A percentile compares a stretch with the other conserved stretches of the same genome.
phyloP scores from a whole-genome alignment of 202 grass and related monocot genomes.

The Eragrostis tef region DNA sequence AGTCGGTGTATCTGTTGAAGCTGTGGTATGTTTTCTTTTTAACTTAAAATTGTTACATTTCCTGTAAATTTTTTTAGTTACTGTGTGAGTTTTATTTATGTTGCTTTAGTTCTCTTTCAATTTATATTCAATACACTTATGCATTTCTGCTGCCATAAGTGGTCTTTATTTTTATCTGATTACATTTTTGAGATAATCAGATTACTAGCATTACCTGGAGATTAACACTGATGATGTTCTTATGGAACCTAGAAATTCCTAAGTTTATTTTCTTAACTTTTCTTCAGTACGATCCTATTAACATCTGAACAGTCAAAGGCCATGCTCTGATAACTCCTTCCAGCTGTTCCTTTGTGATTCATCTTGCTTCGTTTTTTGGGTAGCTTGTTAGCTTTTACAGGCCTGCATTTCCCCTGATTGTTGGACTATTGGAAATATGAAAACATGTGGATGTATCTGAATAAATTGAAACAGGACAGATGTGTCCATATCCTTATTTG shows the following conservation, averaged over 20 bases:
- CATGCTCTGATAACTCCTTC: neutral
- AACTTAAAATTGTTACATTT: conserved; percentile 36
- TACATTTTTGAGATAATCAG: conserved; percentile 31
- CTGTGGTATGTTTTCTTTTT: conserved; percentile 62
- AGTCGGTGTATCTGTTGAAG: conserved; percentile 83
- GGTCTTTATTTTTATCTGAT: conserved; percentile 17
- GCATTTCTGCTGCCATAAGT: conserved; percentile 4
- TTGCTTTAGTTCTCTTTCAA: conserved; percentile 12
- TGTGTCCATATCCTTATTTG: conserved; percentile 32
- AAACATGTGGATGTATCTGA: neutral
- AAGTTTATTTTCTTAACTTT: conserved; percentile 16
- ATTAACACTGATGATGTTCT: conserved; percentile 1
- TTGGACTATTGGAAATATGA: conserved; percentile 20
- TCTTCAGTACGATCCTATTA: conserved; percentile 18
- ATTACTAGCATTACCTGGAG: conserved; percentile 25
- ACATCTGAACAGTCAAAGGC: neutral
- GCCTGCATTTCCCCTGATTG: neutral
- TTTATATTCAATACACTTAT: conserved; percentile 43
- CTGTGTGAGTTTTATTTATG: neutral
- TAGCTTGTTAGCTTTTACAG: neutral
- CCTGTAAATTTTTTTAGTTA: conserved; percentile 36
- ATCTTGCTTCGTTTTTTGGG: neutral
- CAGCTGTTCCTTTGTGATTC: neutral
- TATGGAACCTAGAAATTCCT: conserved; percentile 26
- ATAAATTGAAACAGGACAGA: neutral